Evolutionary conservation across 345 rosid genomes (phyloP), one percentile per base, ranked within the genome.

Genomic region (Rubroshorea leprosula): DNA sequence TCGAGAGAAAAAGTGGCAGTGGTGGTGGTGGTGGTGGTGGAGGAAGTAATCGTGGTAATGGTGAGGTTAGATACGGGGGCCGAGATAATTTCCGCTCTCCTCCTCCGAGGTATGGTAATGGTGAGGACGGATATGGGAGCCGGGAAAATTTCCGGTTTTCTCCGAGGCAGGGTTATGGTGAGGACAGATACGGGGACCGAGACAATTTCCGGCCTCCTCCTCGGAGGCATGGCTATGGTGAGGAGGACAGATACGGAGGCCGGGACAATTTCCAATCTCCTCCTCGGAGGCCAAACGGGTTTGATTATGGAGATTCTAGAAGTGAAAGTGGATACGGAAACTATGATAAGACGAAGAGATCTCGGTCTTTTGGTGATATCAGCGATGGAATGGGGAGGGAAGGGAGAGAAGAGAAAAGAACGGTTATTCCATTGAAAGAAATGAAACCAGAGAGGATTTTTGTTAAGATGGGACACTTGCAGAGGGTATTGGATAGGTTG

Each of bases 401-500:
- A 21, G 70, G 78, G n/a, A 55, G 70, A 57, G 59, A 73, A 48
- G 71, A 73, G 18, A 78, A 75, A 67, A 68, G 51, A 47, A 20
- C 64, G 3, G 80, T 73, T 55, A 86, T 95, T 29, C 96, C 98
- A 0, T 50, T 81, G 63, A 66, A 80, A 67, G 96, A 89, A 16
- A 84, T 89, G 94, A 78, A 77, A 41, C 82, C 80, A 0, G 97
- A 89, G 76, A 78, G 80, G 66, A 77, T 92, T 60, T 89, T 86
- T 1, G 91, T 81, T 11, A 86, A 85, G 80, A 86, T 83, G 94
- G 76, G 83, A 10, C 95, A 89, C 50, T 69, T 92, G 70, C 97
- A 84, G 77, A 86, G 87, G 80, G 67, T 92, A 51, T 68, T 92
- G 62, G 91, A 92, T 46, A 81, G 96, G 50, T 84, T 92, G 69